Conservation (phyloP, 2,329 filamentous ascomycete species). For the Colletotrichum sp. region DNA sequence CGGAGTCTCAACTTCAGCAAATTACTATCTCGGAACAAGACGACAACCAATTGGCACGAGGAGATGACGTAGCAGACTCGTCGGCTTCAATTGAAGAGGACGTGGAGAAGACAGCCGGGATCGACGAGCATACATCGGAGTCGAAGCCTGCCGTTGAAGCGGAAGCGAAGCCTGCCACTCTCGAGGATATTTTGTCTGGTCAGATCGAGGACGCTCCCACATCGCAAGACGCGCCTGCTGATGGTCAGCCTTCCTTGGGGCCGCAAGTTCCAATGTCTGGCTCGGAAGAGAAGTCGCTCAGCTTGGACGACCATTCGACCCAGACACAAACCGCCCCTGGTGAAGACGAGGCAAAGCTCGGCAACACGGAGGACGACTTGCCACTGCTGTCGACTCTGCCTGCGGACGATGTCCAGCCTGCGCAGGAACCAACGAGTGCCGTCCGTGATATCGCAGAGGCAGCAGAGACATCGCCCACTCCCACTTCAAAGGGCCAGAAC, state of each 20-base stretch:
- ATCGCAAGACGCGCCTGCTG: not conserved
- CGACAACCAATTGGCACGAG: not conserved
- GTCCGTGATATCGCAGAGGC: not conserved
- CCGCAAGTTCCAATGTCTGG: not conserved
- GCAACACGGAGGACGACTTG: not conserved
- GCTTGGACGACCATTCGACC: not conserved
- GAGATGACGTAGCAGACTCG: not conserved
- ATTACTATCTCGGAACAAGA: not conserved
- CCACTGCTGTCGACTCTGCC: not conserved
- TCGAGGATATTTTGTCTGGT: not conserved
- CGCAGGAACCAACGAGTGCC: not conserved
- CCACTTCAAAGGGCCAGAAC: slow-evolving; percentile 25
- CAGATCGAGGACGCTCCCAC: not conserved
- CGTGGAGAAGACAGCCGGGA: not conserved
- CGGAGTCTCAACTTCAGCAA: not conserved
- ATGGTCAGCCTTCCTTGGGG: not conserved
- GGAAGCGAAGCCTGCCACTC: not conserved
- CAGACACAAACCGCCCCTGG: not conserved
- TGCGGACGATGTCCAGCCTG: not conserved
- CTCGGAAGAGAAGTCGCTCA: not conserved
- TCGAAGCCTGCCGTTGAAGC: not conserved
- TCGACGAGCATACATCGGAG: not conserved
- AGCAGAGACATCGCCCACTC: not conserved
- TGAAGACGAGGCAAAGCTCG: not conserved
- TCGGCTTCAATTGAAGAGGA: not conserved